Base-by-base conservation (phyloP, 371 early-diverging fungal species). In the Circinella umbellata region DNA sequence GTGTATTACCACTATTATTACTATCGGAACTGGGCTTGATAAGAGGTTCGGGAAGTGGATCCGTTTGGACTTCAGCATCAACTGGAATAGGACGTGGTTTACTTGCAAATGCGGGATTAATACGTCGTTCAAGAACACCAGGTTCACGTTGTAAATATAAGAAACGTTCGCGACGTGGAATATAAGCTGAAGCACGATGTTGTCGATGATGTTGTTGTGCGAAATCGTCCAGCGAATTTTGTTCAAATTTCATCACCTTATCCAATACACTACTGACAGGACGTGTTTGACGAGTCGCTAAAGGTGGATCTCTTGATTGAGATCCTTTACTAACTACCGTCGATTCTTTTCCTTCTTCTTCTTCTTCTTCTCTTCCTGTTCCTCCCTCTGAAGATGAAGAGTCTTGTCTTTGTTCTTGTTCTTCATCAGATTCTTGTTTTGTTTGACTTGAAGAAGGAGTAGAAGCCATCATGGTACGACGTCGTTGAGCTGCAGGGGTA, bases 181-280 rank as follows among this genome's bases (percentile, higher is more conserved):
- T 72, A 49, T 77, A 75, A 20, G 81, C 79, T 5, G 76, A 71
- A 9, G 72, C 72, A 49, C 72, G 72, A 20, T 64, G 68, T 53
- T 70, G 70, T 37, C 64, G 67, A 20, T 67, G 78, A 39, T 76
- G 64, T 61, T 77, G 70, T 53, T 75, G 72, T 18, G 71, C 73
- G 15, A 69, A 74, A 55, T 79, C 82, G 68, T 80, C 80, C 71
- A 82, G 53, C 59, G 83, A 78, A 51, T 73, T 73, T 27, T 77
- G 77, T 61, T 84, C 84, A 59, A 81, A 84, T 48, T 80, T 74
- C 46, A 78, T 72, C n/a, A 84, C 82, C 49, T 84, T 84, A 42
- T 84, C 81, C 38, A 84, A 61, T 6, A 84, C 81, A 66, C 74
- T 77, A 13, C 67, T 65, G 34, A 63, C 49, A 20, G 74, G 60